A percentile compares a stretch with the other conserved stretches of the same genome.
These are phyloP conservation scores for Rubroboletus pulcherrimus DNA, from an alignment of 768 basidiomycete species.

Conservation along the genomic window DNA sequence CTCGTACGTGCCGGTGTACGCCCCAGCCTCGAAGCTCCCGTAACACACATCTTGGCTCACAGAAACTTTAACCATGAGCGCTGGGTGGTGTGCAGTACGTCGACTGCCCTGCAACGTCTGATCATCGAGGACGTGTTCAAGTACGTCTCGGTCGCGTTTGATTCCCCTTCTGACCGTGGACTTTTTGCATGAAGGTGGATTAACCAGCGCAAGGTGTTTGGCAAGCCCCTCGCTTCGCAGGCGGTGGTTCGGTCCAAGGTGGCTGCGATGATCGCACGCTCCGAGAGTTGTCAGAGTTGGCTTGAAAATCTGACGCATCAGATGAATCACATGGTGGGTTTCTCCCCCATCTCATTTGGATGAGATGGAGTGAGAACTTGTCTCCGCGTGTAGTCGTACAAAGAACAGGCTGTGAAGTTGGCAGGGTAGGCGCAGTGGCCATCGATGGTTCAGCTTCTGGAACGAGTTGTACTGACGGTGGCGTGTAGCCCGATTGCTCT, in stretches of 20 bases:
- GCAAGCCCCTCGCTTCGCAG: slow-evolving; percentile 62
- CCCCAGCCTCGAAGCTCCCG: too few species aligned
- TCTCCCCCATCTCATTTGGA: slow-evolving; percentile 1
- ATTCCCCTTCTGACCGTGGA: background rate
- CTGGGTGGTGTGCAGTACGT: slow-evolving; percentile 66
- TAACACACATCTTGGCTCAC: background rate
- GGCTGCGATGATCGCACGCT: slow-evolving; percentile 64
- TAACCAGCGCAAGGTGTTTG: slow-evolving; percentile 75
- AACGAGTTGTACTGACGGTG: background rate
- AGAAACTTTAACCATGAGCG: slow-evolving; percentile 69
- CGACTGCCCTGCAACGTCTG: slow-evolving; percentile 45
- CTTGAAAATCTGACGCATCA: slow-evolving; percentile 77
- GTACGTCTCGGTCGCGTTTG: slow-evolving; percentile 21
- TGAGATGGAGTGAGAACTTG: slow-evolving; percentile 7
- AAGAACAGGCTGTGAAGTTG: slow-evolving; percentile 61
- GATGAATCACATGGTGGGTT: slow-evolving; percentile 70
- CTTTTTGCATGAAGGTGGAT: slow-evolving; percentile 51
- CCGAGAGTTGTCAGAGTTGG: slow-evolving; percentile 74
- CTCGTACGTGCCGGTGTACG: slow-evolving; percentile 21
- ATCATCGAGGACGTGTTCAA: slow-evolving; percentile 77
- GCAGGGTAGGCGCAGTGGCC: slow-evolving; percentile 47
- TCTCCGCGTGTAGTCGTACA: slow-evolving; percentile 46
- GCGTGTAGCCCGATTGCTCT: slow-evolving; percentile 46
- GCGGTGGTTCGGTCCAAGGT: slow-evolving; percentile 76
- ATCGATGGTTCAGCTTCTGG: background rate